Base-by-base conservation (phyloP, 2,329 filamentous ascomycete genomes). In the Aureobasidium pullulans region DNA sequence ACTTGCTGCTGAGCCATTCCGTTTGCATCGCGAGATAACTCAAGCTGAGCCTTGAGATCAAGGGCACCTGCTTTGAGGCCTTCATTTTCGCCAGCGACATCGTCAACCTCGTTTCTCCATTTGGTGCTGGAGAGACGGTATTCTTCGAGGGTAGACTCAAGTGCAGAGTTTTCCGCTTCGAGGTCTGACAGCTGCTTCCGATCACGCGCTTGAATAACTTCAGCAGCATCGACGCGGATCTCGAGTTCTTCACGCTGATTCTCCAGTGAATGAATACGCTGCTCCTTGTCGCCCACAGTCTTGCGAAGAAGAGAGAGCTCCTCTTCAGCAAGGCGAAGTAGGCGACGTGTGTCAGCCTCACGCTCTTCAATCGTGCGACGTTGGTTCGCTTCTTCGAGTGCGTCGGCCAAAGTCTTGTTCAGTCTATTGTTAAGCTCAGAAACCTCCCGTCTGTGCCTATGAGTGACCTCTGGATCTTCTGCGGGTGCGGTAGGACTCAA, bases 121-220 rank as follows among this genome's bases (percentile, higher is more conserved):
- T 82, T 81, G 64, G 80, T 78, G 53, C 79, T 80, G 4, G 82
- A 82, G 13, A 80, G 70, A 43, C 84, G 82, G 68, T 88, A 86
- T 67, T 88, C 84, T 62, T 85, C 81, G 8, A 87, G 72, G 2
- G 81, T 86, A 54, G 76, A 81, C 62, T 85, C 79, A 28, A 87
- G 75, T 7, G 81, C 79, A 49, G 82, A 80, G 62, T 84, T 86
- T 71, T 85, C 84, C 6, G 79, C 77, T 23, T 79, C 79, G 34
- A 85, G 70, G 60, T 80, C 65, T 37, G 65, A 62, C 4, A 61
- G 53, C 36, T 66, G 65, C 19, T 66, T 66, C 16, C 60, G 19
- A 11, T 57, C 29, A 19, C 43, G 62, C 68, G 64, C 31, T 60
- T 69, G 63, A 40, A 63, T 64, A 11, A 67, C 62, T 40, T 71